Evolutionary conservation across 495 filamentous ascomycete species (phyloP), one percentile per base, ranked within the genome.

Genomic region (Penicillium taxi): DNA sequence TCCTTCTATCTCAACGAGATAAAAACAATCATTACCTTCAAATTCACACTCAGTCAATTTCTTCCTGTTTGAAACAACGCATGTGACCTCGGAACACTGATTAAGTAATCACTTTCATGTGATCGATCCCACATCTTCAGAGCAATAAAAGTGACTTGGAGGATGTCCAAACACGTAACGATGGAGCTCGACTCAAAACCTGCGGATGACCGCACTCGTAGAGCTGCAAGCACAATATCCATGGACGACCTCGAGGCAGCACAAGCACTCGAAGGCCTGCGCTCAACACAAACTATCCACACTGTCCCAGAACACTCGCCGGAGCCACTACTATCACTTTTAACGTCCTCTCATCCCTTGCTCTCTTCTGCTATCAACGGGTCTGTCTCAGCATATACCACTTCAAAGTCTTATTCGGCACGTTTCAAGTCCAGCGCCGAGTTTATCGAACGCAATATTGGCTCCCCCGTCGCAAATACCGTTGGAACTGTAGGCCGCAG

Each of bases 211-310:
- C 63, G 66, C 16, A 56, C 58, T 44, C 63, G 58, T 52, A 61
- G 64, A 45, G 64, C 64, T 21, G 56, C 64, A 34, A 70, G 66
- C 48, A 64, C 67, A 20, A 38, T 83, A 27, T 86, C 78, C 30
- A 76, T 90, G 46, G 87, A 95, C 49, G 87, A 96, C 53, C 77
- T 85, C 9, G 82, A 93, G 52, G 89, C 87, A 18, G 88, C 87
- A 20, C 86, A 94, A 63, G 87, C 89, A 9, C 61, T 96, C 14
- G 82, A 83, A 23, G 84, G 86, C 38, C 71, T 96, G 35, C 78
- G 84, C 58, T 79, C 58, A 18, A 54, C 56, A 39, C 52, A 55
- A 40, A 44, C 46, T 24, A 43, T 35, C 18, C 45, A 41, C 23
- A 25, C 23, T 43, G 18, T 41, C 47, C 19, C 44, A 53, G 30